Percentiles rank a stretch among this genome's conserved stretches.
Evolutionary conservation across 2,329 filamentous ascomycete genomes (phyloP).

Genomic region (Aureobasidium namibiae): DNA sequence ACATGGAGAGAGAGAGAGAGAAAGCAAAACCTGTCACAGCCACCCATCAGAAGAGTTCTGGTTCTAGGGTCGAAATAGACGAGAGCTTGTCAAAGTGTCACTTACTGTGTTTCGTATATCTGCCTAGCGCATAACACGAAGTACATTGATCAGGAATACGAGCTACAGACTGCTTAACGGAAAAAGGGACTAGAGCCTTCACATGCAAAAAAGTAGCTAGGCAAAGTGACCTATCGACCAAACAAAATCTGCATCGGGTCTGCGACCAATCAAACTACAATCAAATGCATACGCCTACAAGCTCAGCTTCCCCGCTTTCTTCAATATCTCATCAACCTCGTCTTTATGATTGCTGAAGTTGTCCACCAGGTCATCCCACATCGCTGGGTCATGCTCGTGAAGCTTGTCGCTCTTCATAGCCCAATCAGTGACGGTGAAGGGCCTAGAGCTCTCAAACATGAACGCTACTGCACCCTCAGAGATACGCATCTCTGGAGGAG

Average conservation of each 20-base stretch:
- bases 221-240: slow-evolving; percentile 5
- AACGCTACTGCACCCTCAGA: slow-evolving; percentile 36
- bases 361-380: slow-evolving; percentile 32
- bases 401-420: slow-evolving; percentile 25
- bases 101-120: slow-evolving; percentile 1
- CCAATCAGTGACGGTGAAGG: slow-evolving; percentile 14
- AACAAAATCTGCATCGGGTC: background rate
- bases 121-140: background rate
- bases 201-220: slow-evolving; percentile 11
- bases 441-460: slow-evolving; percentile 30
- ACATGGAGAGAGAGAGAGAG: background rate
- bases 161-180: background rate
- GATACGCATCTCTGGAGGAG: slow-evolving; percentile 40
- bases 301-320: slow-evolving; percentile 15
- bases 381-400: slow-evolving; percentile 33
- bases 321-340: slow-evolving; percentile 23
- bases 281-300: slow-evolving; percentile 3
- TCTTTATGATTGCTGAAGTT: slow-evolving; percentile 29
- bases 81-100: background rate
- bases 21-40: background rate
- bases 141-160: background rate
- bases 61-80: background rate
- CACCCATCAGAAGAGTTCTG: background rate
- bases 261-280: background rate
- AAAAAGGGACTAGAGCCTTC: slow-evolving; percentile 1